Base-by-base conservation (phyloP, 495 filamentous ascomycete species). In the Lophiostoma macrostomum region DNA sequence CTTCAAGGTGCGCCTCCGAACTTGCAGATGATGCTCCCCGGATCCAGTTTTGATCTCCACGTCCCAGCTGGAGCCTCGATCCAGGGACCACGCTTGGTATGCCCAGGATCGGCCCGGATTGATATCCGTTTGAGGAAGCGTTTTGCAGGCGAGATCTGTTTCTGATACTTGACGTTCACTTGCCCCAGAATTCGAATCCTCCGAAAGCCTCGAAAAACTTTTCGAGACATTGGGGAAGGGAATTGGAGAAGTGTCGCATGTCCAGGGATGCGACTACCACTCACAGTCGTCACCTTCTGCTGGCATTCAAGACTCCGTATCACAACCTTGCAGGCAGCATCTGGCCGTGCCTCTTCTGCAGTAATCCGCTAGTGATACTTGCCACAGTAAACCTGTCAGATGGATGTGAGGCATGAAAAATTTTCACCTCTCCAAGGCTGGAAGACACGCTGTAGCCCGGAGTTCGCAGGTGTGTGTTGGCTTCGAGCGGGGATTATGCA, bases 31-130 rank as follows among this genome's bases (percentile, higher is more conserved):
- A 29, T 31, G 42, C 16, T 23, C 39, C 39, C 29, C 7, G 30
- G 44, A 10, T 36, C 44, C 44, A 48, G 44, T 48, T 48, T 48
- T 36, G 44, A 48, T 48, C 44, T 20, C 13, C 42, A 29, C 13
- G n/a, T 27, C 13, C 24, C 23, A 20, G 28, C n/a, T 18, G 6
- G 5, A 36, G 44, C 5, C 44, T 48, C 44, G 44, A 48, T 35
- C 29, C 30, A 7, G 24, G 44, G 24, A 31, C 6, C 35, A 8
- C 6, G 35, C 16, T 18, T 38, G 12, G 24, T 10, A 29, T 23
- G 16, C 22, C 16, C 38, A 42, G 8, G 16, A 46, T 46, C 24
- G 24, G 24, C 24, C 16, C n/a, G n/a, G 20, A 4, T 22, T 5
- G 39, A 16, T 16, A 22, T 16, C 39, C 39, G 22, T 25, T 23